Evolutionary conservation across 768 basidiomycete species (phyloP), one percentile per base, ranked within the genome.

Genomic region (Serendipita vermifera): DNA sequence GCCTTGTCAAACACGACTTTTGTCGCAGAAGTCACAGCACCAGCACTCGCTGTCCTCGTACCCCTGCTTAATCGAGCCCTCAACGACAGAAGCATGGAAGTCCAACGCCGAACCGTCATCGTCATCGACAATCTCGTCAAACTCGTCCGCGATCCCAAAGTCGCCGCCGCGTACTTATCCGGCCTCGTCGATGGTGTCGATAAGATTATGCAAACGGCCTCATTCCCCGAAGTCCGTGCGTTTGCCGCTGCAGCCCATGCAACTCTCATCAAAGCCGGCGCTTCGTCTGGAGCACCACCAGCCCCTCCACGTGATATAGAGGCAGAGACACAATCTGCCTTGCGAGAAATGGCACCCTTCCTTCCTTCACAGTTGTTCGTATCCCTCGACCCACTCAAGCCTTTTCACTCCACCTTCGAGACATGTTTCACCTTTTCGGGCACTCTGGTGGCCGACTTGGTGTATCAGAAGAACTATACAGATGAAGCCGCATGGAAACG

Each of bases 71-170:
- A 80, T 38, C 89, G 94, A 64, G 93, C 89, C 7, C 74, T 97
- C 63, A 93, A 93, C 62, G 93, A 96, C 67, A 80, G 93, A 61
- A 91, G 90, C 57, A 96, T 92, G 83, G 92, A 96, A 63, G 88
- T 92, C 17, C 91, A 94, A 66, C 85, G 94, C 57, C 82, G 94
- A 58, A 85, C 89, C 0, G 92, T 96, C 57, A 83, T 97, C 48
- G 90, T 97, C 64, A 80, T 92, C 59, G 91, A 94, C 65, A 97
- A 98, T 70, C 76, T 98, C 55, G 93, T 96, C 70, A 98, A 97
- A 71, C 86, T 98, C 59, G 94, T 98, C 38, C 85, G 94, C 60
- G 81, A 93, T 64, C 85, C 88, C 2, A 81, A 77, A 58, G 80
- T 97, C 35, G 94, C 94, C 53, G 93, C 92, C 3, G 77, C 77